Conservation (phyloP, 148 eudicot species). For the Chenopodium album region DNA sequence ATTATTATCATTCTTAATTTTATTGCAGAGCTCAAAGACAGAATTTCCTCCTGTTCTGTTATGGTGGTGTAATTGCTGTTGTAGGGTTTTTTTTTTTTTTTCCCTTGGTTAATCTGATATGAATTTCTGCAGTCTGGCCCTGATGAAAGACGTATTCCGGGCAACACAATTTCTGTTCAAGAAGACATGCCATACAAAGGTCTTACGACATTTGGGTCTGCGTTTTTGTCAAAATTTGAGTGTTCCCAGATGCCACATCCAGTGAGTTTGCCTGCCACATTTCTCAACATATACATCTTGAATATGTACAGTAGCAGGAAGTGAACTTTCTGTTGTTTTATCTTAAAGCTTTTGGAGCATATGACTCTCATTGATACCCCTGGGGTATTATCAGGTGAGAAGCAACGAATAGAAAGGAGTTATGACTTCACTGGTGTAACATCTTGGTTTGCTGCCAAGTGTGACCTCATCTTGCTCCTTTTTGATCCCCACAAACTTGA, state of each 20-base stretch:
- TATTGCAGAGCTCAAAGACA: constrained; percentile 8
- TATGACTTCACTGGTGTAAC: constrained; percentile 93
- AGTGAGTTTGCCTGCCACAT: constrained; percentile 39
- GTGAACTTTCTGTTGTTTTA: constrained; percentile 18
- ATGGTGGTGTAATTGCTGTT: background rate
- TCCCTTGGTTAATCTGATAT: constrained; percentile 6
- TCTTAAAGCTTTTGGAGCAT: constrained; percentile 70
- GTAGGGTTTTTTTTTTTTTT: background rate
- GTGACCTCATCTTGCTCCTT: constrained; percentile 78
- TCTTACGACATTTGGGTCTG: constrained; percentile 69
- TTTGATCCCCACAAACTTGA: constrained; percentile 95
- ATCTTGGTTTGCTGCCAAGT: constrained; percentile 95
- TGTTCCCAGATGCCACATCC: constrained; percentile 93
- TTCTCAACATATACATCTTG: background rate
- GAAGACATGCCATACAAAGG: constrained; percentile 81
- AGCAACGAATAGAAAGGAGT: constrained; percentile 81
- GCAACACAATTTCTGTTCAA: constrained; percentile 81
- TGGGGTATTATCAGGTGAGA: constrained; percentile 92
- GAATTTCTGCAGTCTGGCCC: constrained; percentile 58
- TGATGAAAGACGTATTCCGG: constrained; percentile 89
- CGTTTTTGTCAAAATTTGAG: constrained; percentile 85
- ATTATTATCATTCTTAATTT: constrained; percentile 6
- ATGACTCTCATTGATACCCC: constrained; percentile 91
- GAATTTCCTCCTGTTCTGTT: constrained; percentile 9
- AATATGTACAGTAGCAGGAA: background rate